Conservation (phyloP, 2,329 filamentous ascomycete genomes). For the Cladorrhinum sp. region DNA sequence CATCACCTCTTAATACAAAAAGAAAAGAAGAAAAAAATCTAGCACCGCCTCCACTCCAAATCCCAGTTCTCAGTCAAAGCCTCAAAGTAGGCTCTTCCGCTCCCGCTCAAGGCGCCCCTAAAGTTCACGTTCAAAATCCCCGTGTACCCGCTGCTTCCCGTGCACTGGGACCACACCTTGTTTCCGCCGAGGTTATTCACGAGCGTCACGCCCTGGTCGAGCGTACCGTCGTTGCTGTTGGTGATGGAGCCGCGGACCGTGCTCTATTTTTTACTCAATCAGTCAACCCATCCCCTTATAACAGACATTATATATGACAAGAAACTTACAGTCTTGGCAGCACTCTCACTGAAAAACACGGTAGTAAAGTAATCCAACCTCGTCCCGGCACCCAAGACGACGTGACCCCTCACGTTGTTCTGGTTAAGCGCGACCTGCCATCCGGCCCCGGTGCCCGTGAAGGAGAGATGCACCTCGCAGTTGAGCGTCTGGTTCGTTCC, state of each 20-base stretch:
- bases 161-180: constrained; percentile 38
- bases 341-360: constrained; percentile 38
- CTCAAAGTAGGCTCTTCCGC: constrained; percentile 34
- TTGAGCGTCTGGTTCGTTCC: constrained; percentile 31
- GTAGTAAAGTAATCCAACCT: constrained; percentile 35
- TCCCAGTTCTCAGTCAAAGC: constrained; percentile 37
- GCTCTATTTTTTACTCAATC: constrained; percentile 21
- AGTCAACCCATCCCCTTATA: background rate
- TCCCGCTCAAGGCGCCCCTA: constrained; percentile 36
- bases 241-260: constrained; percentile 31
- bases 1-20: background rate
- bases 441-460: constrained; percentile 31
- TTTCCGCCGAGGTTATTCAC: constrained; percentile 28
- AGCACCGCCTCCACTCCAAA: constrained; percentile 38
- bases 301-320: background rate
- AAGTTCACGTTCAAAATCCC: constrained; percentile 43
- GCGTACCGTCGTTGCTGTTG: constrained; percentile 27
- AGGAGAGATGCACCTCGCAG: constrained; percentile 39
- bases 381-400: constrained; percentile 34
- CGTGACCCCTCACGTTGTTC: constrained; percentile 34
- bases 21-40: background rate
- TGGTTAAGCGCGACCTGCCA: constrained; percentile 40
- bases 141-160: constrained; percentile 31
- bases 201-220: constrained; percentile 32
- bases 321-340: constrained; percentile 32